A percentile compares a stretch with the other conserved stretches of the same genome.
Evolutionary conservation across 2,329 filamentous ascomycete species (phyloP).

Genomic region (Claviceps cyperi): DNA sequence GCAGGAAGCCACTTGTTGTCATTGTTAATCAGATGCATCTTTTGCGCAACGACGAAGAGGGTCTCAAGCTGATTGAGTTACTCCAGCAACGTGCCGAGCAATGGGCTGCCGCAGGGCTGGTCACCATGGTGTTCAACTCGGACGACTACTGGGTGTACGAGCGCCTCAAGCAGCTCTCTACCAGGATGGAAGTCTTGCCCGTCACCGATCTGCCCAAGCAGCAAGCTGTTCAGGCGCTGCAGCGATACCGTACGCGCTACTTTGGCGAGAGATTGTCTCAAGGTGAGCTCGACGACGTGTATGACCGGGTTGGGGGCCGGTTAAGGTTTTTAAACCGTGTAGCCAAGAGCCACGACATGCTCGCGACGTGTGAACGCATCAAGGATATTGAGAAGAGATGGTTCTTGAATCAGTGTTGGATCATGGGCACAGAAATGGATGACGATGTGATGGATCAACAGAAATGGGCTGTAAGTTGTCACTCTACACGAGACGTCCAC

Average conservation of each 20-base stretch:
- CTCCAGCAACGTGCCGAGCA: constrained; percentile 91
- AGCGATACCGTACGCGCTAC: constrained; percentile 69
- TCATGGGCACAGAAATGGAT: constrained; percentile 63
- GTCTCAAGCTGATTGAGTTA: constrained; percentile 83
- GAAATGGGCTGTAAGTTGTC: constrained; percentile 61
- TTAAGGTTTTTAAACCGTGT: constrained; percentile 80
- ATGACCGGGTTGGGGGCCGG: constrained; percentile 74
- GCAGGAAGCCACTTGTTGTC: constrained; percentile 63
- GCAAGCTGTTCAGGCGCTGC: constrained; percentile 62
- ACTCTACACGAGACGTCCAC: neutral
- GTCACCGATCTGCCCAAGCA: constrained; percentile 69
- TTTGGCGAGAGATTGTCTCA: constrained; percentile 44
- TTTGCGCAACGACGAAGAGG: constrained; percentile 79
- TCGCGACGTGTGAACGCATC: constrained; percentile 62
- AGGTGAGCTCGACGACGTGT: constrained; percentile 58
- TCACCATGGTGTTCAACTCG: constrained; percentile 86
- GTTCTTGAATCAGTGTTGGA: constrained; percentile 65
- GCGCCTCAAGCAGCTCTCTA: constrained; percentile 78
- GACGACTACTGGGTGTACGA: constrained; percentile 99
- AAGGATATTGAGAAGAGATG: constrained; percentile 57
- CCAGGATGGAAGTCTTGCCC: constrained; percentile 84
- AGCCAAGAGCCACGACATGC: constrained; percentile 73
- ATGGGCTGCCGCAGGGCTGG: constrained; percentile 84
- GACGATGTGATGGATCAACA: constrained; percentile 98
- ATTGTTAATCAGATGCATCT: constrained; percentile 93